phyloP scores from a whole-genome alignment of 2,329 filamentous ascomycete genomes.

The Lachnellula suecica region DNA sequence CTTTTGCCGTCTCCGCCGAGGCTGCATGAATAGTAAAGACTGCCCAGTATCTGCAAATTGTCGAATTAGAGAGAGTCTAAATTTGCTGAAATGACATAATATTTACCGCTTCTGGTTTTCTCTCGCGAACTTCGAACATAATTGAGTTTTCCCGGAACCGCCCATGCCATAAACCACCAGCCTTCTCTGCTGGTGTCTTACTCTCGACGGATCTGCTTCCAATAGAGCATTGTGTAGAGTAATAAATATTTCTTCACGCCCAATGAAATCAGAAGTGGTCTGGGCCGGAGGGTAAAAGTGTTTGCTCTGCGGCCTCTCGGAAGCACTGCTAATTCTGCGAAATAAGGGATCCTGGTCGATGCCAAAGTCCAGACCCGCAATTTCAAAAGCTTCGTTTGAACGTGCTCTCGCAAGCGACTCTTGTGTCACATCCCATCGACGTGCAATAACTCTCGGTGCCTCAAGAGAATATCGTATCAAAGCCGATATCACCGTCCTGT shows the following conservation, averaged over 20 bases:
- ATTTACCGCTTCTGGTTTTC: constrained; percentile 8
- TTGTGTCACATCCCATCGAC: not conserved
- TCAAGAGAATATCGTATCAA: not conserved
- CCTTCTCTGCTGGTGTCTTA: constrained; percentile 6
- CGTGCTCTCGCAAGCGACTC: not conserved
- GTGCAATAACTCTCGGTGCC: not conserved
- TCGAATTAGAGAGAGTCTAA: not conserved
- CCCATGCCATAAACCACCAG: constrained; percentile 29
- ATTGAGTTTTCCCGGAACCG: constrained; percentile 33
- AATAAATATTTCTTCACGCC: not conserved
- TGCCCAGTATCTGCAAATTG: constrained; percentile 15
- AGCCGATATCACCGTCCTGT: not conserved
- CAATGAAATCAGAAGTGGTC: not conserved
- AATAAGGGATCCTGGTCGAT: not conserved
- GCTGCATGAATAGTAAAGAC: constrained; percentile 23
- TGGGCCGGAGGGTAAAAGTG: not conserved
- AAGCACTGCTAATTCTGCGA: not conserved
- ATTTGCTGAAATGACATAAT: not conserved
- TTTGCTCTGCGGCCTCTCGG: not conserved
- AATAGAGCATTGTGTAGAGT: not conserved
- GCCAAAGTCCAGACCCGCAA: not conserved
- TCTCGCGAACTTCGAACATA: constrained; percentile 19
- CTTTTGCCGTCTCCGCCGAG: constrained; percentile 8
- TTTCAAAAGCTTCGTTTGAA: not conserved
- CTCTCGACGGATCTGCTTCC: no score